These are phyloP conservation scores for Aspergillus phoenicis DNA, from an alignment of 2,329 filamentous ascomycete species.

Conservation along the genomic window DNA sequence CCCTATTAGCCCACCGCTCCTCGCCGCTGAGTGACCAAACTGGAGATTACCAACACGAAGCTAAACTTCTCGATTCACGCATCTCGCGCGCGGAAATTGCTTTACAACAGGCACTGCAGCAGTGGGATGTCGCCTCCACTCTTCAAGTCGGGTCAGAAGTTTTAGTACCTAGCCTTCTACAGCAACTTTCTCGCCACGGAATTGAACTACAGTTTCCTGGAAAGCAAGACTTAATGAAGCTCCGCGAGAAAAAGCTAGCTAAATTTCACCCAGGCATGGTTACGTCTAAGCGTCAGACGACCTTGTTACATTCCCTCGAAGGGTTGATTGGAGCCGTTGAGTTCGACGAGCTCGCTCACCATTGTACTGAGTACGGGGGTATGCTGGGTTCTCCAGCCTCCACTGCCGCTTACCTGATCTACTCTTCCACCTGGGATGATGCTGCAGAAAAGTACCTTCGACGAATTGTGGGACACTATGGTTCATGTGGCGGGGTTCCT, in stretches of 20 bases:
- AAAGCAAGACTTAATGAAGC: conserved; percentile 20
- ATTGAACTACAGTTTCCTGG: conserved; percentile 33
- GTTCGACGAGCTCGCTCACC: conserved; percentile 37
- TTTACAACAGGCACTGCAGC: conserved; percentile 14
- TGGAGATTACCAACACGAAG: neutral
- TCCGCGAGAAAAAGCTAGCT: conserved; percentile 30
- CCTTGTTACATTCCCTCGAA: conserved; percentile 43
- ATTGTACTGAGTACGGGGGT: conserved; percentile 36
- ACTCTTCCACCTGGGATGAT: conserved; percentile 34
- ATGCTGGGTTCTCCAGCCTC: conserved; percentile 47
- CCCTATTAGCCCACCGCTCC: conserved; percentile 24
- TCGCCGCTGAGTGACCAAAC: neutral
- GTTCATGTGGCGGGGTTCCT: neutral
- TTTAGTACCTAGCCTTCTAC: conserved; percentile 33
- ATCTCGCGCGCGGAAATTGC: neutral
- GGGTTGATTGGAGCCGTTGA: conserved; percentile 43
- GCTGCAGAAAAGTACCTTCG: conserved; percentile 9
- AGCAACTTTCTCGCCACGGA: conserved; percentile 30
- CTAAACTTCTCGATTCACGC: neutral
- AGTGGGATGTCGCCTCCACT: conserved; percentile 33
- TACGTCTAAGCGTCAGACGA: conserved; percentile 26
- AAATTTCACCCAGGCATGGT: conserved; percentile 32
- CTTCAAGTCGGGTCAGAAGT: conserved; percentile 42
- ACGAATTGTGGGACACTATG: neutral
- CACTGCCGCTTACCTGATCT: conserved; percentile 44